Percentiles rank a stretch among this genome's conserved stretches.
phyloP scores from a whole-genome alignment of 805 yeast species.

The Metschnikowia orientalis region DNA sequence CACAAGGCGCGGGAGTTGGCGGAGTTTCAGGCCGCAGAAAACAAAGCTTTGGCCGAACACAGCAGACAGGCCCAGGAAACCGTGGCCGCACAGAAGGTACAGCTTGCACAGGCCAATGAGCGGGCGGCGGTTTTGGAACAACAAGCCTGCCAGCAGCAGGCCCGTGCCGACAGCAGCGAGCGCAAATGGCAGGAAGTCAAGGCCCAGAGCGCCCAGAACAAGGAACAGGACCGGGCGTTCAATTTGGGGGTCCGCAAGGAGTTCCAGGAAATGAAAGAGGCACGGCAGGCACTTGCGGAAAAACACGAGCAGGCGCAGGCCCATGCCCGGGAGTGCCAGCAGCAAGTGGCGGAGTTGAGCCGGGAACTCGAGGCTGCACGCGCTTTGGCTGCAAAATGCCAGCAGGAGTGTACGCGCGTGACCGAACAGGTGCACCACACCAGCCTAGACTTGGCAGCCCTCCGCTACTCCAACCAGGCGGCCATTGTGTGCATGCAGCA shows the following conservation, averaged over 20 bases:
- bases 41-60: slow-evolving; percentile 4
- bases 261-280: slow-evolving; percentile 3
- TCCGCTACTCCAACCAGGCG: slow-evolving; percentile 10
- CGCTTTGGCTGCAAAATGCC: neutral
- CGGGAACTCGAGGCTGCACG: slow-evolving; percentile 1
- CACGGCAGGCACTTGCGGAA: slow-evolving; percentile 1
- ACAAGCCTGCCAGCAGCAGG: no score
- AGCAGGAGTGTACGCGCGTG: neutral
- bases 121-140: no score
- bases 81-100: no score
- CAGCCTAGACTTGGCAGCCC: slow-evolving; percentile 3
- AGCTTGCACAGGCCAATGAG: no score
- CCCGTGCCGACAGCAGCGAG: no score
- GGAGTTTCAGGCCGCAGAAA: slow-evolving; percentile 9
- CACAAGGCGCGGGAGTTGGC: slow-evolving; percentile 6
- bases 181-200: neutral
- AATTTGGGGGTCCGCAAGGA: slow-evolving; percentile 3
- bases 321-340: no score
- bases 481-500: slow-evolving; percentile 9
- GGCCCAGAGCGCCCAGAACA: neutral
- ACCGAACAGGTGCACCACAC: slow-evolving; percentile 1
- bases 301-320: neutral
- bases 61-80: neutral
- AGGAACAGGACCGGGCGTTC: slow-evolving; percentile 2
- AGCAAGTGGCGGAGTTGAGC: neutral